Evolutionary conservation across 495 filamentous ascomycete genomes (phyloP), one percentile per base, ranked within the genome.

Genomic region (Penicillium bialowiezense): DNA sequence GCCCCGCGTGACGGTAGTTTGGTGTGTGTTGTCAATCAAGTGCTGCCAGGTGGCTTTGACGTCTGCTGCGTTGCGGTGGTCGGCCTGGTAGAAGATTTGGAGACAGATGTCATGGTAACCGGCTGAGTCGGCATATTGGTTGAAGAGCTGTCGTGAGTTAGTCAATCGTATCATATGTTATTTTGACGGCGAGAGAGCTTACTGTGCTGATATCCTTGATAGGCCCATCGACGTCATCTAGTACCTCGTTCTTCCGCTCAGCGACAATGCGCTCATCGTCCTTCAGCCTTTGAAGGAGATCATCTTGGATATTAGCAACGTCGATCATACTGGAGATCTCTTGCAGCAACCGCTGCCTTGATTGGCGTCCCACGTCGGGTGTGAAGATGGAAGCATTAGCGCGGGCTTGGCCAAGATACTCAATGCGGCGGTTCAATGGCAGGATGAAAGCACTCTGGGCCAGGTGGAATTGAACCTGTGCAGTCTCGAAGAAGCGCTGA

Each of bases 301-400:
- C 93, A 58, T 95, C 89, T 67, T 99, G 93, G 51, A 99, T 89
- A 55, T 91, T 91, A 15, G 92, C 92, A 23, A 97, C 80, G 55
- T 97, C 95, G 21, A 99, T 81, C 8, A 96, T 77, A 55, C 91
- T 91, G 7, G 85, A 83, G 18, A 96, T 83, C 43, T 90, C 83
- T 49, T 92, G 86, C 26, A 90, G 75, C 21, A 97, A 76, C 20
- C 86, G 72, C 58, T 93, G 90, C 48, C 89, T 83, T 33, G 80
- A 74, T 55, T 90, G 87, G 21, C 90, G 79, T 46, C 82, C 76
- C 54, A 91, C 71, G 28, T 90, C 89, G 13, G 74, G 71, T 17
- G 85, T 86, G 56, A 82, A 76, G 13, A 88, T 87, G 13, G 85
- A 89, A 29, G 89, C 90, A 60, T 96, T 96, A 18, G 87, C 86